A percentile compares a stretch with the other conserved stretches of the same genome.
phyloP scores from a whole-genome alignment of 768 basidiomycete genomes.

The Xerocomus brunneocitrinus region DNA sequence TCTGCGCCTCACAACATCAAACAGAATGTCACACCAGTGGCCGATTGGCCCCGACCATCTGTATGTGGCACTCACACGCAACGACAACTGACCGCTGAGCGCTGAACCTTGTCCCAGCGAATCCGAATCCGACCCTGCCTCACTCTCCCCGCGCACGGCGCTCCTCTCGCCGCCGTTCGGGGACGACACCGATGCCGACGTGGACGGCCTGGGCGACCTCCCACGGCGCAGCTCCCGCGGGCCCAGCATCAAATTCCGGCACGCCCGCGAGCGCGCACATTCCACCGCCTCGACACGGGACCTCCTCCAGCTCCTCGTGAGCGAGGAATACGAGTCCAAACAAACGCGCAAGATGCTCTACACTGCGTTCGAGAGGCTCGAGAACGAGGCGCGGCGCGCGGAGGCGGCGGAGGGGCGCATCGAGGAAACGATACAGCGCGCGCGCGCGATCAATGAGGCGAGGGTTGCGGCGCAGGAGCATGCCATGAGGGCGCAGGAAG shows the following conservation, averaged over 20 bases:
- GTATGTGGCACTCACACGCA: constrained; percentile 15
- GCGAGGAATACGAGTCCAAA: constrained; percentile 38
- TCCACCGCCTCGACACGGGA: constrained; percentile 27
- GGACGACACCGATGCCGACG: not conserved
- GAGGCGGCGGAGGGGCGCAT: constrained; percentile 33
- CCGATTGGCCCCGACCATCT: constrained; percentile 7
- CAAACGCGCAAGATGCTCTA: constrained; percentile 37
- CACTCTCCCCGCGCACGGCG: constrained; percentile 26
- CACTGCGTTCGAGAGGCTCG: constrained; percentile 35
- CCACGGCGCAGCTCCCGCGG: constrained; percentile 21
- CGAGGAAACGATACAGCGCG: constrained; percentile 27
- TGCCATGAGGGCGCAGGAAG: constrained; percentile 36
- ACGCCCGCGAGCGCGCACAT: constrained; percentile 33
- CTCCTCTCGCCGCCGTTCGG: constrained; percentile 28
- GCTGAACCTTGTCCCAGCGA: constrained; percentile 6
- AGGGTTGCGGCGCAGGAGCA: constrained; percentile 28
- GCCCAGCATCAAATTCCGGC: constrained; percentile 31
- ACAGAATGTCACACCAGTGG: constrained; percentile 29
- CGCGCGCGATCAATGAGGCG: constrained; percentile 31
- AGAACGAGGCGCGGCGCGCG: constrained; percentile 35
- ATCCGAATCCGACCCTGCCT: constrained; percentile 26
- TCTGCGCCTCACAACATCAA: constrained; percentile 3
- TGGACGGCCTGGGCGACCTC: not conserved
- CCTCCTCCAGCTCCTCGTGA: constrained; percentile 33
- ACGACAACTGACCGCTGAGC: not conserved